Evolutionary conservation across 306 rosid genomes (phyloP), one percentile per base, ranked within the genome.

Genomic region (Phaseolus lunatus): DNA sequence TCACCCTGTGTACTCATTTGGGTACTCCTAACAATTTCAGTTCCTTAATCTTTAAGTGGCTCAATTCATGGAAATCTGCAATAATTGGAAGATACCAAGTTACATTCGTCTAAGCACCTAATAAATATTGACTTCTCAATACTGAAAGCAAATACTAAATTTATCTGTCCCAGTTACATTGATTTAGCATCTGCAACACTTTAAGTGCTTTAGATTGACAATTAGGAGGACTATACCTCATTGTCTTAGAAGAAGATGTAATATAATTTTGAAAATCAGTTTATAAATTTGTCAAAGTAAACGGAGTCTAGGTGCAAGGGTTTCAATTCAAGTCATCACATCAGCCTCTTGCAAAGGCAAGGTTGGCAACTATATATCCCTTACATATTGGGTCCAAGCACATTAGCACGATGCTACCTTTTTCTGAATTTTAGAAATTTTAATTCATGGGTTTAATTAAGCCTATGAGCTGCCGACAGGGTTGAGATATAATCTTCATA

Each of bases 181-280:
- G 27, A 16, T 72, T 72, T 44, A 33, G 48, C 45, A n/a, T 33
- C 8, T 44, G 65, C 65, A 76, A 45, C 69, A 10, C 20, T 50
- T 22, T 37, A 80, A 65, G 13, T 56, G 45, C 47, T 41, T 70
- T 76, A 47, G 48, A 45, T 22, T 33, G 76, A 48, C 59, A 31
- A 43, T 75, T 78, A 54, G 66, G 72, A 54, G 47, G 20, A 53
- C 45, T 67, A 31, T 75, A 26, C n/a, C 62, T 65, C 19, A 58
- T 70, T 35, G 24, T 70, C 49, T 45, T 61, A 48, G 50, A 70
- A 50, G 39, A 70, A 50, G 39, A 27, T 31, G 26, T 64, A 62
- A 54, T 63, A 19, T 47, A 45, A 24, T 27, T 79, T 75, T 70
- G 24, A 73, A 72, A 44, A 41, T 20, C 58, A 77, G 71, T 33